Conservation (phyloP, 2,329 filamentous ascomycete genomes). For the Ascochyta viciae-villosae region DNA sequence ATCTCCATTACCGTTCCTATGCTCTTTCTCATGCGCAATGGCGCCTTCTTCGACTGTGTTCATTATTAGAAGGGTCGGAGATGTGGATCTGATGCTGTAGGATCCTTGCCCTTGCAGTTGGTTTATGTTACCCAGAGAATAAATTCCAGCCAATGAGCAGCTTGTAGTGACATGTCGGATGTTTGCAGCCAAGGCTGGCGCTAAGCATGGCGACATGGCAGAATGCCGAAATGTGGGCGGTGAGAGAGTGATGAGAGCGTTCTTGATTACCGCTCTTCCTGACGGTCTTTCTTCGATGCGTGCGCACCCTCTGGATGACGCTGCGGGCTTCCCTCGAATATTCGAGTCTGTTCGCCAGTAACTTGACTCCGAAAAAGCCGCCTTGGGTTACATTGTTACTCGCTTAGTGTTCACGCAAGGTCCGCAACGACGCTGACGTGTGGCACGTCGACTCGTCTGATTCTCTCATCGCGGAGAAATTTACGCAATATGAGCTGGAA, state of each 20-base stretch:
- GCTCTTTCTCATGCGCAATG: conserved; percentile 10
- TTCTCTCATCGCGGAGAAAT: no score
- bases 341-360: no score
- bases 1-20: background rate
- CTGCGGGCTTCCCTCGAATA: no score
- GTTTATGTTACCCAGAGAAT: background rate
- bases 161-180: conserved; percentile 17
- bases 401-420: no score
- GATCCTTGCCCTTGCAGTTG: background rate
- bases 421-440: no score
- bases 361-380: no score
- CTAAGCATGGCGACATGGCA: conserved; percentile 5
- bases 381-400: no score
- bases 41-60: conserved; percentile 24
- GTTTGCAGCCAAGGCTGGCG: background rate
- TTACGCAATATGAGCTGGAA: no score
- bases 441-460: no score
- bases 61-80: conserved; percentile 16
- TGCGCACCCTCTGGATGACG: background rate
- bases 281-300: background rate
- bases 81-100: background rate
- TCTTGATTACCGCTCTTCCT: background rate
- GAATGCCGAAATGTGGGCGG: conserved; percentile 1
- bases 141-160: conserved; percentile 13
- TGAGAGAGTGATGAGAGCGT: background rate